Conservation (phyloP, 2,329 filamentous ascomycete genomes). For the Penicillium sp. region DNA sequence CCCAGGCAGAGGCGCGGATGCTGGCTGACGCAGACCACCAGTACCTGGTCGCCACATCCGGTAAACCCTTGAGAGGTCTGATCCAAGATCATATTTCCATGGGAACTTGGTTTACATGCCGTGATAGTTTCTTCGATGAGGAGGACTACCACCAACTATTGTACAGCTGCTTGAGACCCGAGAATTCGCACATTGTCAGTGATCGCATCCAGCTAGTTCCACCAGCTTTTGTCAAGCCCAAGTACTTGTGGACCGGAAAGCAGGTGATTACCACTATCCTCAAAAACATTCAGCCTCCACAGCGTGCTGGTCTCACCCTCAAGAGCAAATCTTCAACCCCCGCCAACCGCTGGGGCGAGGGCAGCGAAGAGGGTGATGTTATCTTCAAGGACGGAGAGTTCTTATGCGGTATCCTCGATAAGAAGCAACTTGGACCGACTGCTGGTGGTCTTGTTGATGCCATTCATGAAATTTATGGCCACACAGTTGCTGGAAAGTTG, state of each 20-base stretch:
- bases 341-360: constrained; percentile 72
- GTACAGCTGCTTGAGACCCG: constrained; percentile 84
- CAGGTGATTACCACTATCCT: constrained; percentile 91
- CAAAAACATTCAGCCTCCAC: constrained; percentile 81
- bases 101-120: constrained; percentile 83
- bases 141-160: constrained; percentile 92
- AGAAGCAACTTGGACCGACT: constrained; percentile 87
- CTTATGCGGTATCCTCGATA: constrained; percentile 88
- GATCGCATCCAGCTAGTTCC: constrained; percentile 79
- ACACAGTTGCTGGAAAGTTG: constrained; percentile 79
- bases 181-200: constrained; percentile 81
- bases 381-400: constrained; percentile 85
- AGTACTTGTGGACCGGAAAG: constrained; percentile 88
- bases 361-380: constrained; percentile 73
- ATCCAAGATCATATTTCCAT: constrained; percentile 99
- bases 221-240: constrained; percentile 80
- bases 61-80: constrained; percentile 88
- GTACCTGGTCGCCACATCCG: constrained; percentile 89
- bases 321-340: constrained; percentile 76
- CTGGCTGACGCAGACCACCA: constrained; percentile 97
- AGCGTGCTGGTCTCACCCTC: constrained; percentile 76
- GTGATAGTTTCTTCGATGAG: constrained; percentile 85
- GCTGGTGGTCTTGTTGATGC: constrained; percentile 87
- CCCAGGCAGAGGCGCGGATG: constrained; percentile 85
- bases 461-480: constrained; percentile 90